These are phyloP conservation scores for Blastocystis sp. DNA, from an alignment of 352 stramenopile genomes.

Conservation along the genomic window DNA sequence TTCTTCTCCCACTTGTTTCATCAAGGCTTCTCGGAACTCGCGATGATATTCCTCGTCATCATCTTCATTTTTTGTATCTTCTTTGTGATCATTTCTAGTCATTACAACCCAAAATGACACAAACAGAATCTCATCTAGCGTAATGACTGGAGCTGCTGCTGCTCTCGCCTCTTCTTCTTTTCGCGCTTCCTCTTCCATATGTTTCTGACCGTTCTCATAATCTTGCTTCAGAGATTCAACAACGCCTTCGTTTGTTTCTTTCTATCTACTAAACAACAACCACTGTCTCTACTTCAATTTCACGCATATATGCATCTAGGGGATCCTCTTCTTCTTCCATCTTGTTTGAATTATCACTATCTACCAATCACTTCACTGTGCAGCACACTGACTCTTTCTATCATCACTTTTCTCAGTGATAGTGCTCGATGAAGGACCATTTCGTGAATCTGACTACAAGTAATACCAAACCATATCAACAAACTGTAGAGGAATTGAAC, in stretches of 20 bases:
- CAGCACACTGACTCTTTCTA: neutral
- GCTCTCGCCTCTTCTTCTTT: slow-evolving; percentile 42
- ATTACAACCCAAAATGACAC: neutral
- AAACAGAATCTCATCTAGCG: slow-evolving; percentile 73
- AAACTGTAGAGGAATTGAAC: neutral
- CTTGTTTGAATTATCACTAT: neutral
- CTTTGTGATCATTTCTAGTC: slow-evolving; percentile 30
- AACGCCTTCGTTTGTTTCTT: slow-evolving; percentile 32
- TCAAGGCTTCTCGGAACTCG: slow-evolving; percentile 71
- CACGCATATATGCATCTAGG: slow-evolving; percentile 68
- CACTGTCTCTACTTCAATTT: neutral
- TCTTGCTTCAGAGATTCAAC: slow-evolving; percentile 19
- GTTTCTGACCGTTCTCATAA: slow-evolving; percentile 30
- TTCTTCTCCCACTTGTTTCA: slow-evolving; percentile 69
- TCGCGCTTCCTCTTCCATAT: slow-evolving; percentile 27
- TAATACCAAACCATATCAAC: neutral
- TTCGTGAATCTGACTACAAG: neutral
- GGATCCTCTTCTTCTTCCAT: slow-evolving; percentile 61
- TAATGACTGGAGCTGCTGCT: slow-evolving; percentile 68
- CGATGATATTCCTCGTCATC: slow-evolving; percentile 69
- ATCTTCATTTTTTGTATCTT: slow-evolving; percentile 59
- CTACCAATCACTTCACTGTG: neutral
- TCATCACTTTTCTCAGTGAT: neutral
- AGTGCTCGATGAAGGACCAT: neutral
- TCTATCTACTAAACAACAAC: neutral